Base-by-base conservation (phyloP, 345 rosid genomes). In the Citropsis articulata region DNA sequence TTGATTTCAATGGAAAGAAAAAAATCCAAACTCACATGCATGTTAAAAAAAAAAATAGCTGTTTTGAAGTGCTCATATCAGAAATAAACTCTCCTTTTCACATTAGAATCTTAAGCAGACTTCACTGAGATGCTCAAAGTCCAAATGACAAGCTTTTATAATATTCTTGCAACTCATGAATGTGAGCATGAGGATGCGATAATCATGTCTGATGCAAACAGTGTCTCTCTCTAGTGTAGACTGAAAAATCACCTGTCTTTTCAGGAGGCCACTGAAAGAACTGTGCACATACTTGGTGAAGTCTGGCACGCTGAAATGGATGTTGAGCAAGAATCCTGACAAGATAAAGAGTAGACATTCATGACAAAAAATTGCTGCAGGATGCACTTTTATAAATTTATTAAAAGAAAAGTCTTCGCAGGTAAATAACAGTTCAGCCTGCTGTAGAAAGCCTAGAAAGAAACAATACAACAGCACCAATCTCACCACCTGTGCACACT, bases 241-340 rank as follows among this genome's bases (percentile, higher is more conserved):
- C 60, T 59, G 75, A 56, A 56, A 24, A 65, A 28, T 30, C 27
- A 65, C 99, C 97, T 90, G 98, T 91, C 84, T 86, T 90, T 85
- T 91, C 95, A 57, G 97, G 88, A 61, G 94, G 86, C 99, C 99
- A 96, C 67, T 82, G 93, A 83, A 96, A 89, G 83, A 86, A 89
- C 85, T 87, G 82, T 59, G 82, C 78, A 79, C 97, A 92, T 77
- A 88, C 31, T 76, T 84, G 78, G 33, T 90, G 97, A 83, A 94
- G 88, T 82, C 83, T 85, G 69, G 79, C 74, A 21, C 72, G 91
- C 61, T 83, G 93, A 81, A 96, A 89, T 60, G 86, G 88, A 81
- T 81, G 88, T 66, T 77, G 90, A 69, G 86, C 85, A 77, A 94
- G 87, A 79, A 81, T 91, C 85, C 97, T 95, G 66, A 67, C 73